Evolutionary conservation across 2,329 filamentous ascomycete species (phyloP), one percentile per base, ranked within the genome.

Genomic region (Emmonsia crescens): DNA sequence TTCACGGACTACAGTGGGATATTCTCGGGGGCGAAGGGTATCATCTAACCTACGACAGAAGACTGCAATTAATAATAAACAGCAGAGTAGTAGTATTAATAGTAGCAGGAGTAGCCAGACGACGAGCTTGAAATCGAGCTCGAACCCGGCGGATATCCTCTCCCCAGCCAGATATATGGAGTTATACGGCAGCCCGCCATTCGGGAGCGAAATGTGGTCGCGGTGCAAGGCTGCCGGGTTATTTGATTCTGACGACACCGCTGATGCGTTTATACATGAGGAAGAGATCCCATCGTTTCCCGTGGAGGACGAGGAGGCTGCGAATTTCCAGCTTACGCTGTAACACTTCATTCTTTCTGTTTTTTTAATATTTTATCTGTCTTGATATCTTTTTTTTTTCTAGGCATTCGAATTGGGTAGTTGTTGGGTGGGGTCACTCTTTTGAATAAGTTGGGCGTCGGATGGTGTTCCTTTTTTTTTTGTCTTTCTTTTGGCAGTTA

Each of bases 1-100:
- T 5, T 96, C 91, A 1, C 85, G 86, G 65, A 92, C 85, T 61
- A 96, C 91, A 0, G 82, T 96, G 49, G 92, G 92, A 19, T 96
- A 96, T 72, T 89, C 84, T 61, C 90, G 88, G 72, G 91, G 92
- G 40, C 84, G 89, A 46, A 71, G 68, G 21, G 67, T 74, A 56
- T 72, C 72, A 16, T 69, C 69, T 40, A 68, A 67, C 33, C 64
- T 73, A 27, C 66, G 70, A 55, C 62, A 64, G 33, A 63, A 65
- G 27, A 36, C 58, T 33, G 59, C 66, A 6, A 64, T 67, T 24
- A 51, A 66, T 19, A 66, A 70, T 14, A 66, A 44, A 33, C 57
- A 21, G 56, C 42, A 24, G 42, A 46, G n/a, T 46, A 61, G 16
- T 57, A 59, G n/a, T n/a, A n/a, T n/a, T n/a, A n/a, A n/a, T n/a